Percentiles rank a stretch among this genome's conserved stretches.
Evolutionary conservation across 257 asterid species (phyloP).

Genomic region (Solanum gracilifrons): DNA sequence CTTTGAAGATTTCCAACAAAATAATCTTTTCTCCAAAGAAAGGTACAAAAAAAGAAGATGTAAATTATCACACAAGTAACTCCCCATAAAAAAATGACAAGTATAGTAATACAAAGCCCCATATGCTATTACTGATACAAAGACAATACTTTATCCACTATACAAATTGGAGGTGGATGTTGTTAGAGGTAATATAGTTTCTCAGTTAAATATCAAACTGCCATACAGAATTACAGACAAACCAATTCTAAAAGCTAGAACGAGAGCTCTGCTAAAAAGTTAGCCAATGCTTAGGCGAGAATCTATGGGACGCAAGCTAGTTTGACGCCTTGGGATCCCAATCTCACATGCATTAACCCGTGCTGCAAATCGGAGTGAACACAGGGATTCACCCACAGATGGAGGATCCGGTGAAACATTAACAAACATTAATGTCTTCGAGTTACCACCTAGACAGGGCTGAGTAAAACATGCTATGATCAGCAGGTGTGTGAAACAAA

Average conservation of each 20-base stretch:
- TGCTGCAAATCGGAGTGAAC: slow-evolving; percentile 93
- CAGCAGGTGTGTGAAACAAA: not conserved
- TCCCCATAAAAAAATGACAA: not conserved
- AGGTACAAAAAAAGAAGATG: not conserved
- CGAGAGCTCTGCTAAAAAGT: slow-evolving; percentile 6
- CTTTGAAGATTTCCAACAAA: not conserved
- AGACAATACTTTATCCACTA: slow-evolving; percentile 26
- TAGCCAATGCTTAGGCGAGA: slow-evolving; percentile 76
- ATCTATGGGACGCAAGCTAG: slow-evolving; percentile 52
- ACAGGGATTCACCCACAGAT: slow-evolving; percentile 81
- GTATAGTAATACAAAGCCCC: not conserved
- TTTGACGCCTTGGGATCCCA: slow-evolving; percentile 90
- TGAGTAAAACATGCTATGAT: slow-evolving; percentile 11
- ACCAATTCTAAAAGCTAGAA: slow-evolving; percentile 11
- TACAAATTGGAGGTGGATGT: slow-evolving; percentile 40
- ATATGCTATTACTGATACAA: slow-evolving; percentile 13
- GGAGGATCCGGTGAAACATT: slow-evolving; percentile 80
- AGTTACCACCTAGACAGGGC: slow-evolving; percentile 99
- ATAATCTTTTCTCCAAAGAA: not conserved
- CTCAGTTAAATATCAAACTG: slow-evolving; percentile 20
- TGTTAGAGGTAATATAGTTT: slow-evolving; percentile 27
- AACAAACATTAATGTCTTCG: slow-evolving; percentile 88
- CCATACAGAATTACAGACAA: slow-evolving; percentile 18
- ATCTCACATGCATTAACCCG: slow-evolving; percentile 95
- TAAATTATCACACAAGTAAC: not conserved